phyloP scores from a whole-genome alignment of 2,329 filamentous ascomycete species.

The Camptophora hylomeconis region DNA sequence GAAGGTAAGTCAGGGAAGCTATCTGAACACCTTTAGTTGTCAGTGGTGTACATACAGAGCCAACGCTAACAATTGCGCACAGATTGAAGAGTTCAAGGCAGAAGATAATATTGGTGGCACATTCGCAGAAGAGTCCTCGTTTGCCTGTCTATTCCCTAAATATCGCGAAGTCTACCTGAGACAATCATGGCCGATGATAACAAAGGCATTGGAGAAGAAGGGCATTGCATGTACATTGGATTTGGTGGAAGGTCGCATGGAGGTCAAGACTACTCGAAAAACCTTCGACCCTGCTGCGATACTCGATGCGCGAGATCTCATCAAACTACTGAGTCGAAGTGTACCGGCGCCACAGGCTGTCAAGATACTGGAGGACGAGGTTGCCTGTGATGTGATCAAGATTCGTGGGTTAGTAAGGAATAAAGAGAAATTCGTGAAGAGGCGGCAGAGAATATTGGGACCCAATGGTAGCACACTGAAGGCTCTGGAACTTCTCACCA shows the following conservation, averaged over 20 bases:
- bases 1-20: conserved; percentile 43
- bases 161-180: conserved; percentile 91
- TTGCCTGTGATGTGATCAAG: conserved; percentile 92
- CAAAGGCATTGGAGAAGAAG: conserved; percentile 69
- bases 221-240: conserved; percentile 88
- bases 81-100: conserved; percentile 71
- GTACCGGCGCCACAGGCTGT: conserved; percentile 87
- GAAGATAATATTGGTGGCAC: conserved; percentile 75
- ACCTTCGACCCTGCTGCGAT: conserved; percentile 88
- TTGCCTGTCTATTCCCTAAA: conserved; percentile 74
- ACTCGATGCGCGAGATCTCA: conserved; percentile 83
- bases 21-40: neutral
- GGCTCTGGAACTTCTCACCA: conserved; percentile 80
- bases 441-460: conserved; percentile 81
- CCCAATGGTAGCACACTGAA: conserved; percentile 87
- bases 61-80: conserved; percentile 7
- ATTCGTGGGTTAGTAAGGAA: conserved; percentile 80
- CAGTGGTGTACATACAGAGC: no score
- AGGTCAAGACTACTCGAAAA: conserved; percentile 84
- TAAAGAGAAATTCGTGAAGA: conserved; percentile 91
- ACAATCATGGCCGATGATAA: conserved; percentile 86
- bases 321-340: conserved; percentile 80
- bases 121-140: conserved; percentile 87
- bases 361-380: conserved; percentile 84
- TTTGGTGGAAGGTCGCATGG: conserved; percentile 92